phyloP scores from a whole-genome alignment of 78 protist species.

The Pigoraptor vietnamica region DNA sequence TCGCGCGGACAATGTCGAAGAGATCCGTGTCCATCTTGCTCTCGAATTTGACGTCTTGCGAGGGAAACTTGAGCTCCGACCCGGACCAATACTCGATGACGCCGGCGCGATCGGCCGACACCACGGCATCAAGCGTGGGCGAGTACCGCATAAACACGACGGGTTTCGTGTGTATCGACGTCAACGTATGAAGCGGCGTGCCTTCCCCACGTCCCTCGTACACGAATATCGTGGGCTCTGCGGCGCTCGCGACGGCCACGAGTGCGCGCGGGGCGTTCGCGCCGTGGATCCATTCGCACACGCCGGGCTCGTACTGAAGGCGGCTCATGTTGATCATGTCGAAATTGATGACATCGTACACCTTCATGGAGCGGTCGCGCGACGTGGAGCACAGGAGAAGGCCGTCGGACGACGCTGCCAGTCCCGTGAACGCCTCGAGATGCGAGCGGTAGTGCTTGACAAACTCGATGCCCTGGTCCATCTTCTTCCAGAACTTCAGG shows the following conservation, averaged over 20 bases:
- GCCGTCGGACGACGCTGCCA: slow-evolving; percentile 62
- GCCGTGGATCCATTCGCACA: slow-evolving; percentile 44
- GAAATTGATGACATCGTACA: slow-evolving; percentile 76
- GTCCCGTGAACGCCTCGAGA: slow-evolving; percentile 24
- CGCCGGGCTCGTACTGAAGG: slow-evolving; percentile 49
- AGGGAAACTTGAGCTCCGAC: background rate
- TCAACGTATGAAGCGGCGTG: background rate
- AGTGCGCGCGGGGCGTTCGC: background rate
- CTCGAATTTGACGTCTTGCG: slow-evolving; percentile 15
- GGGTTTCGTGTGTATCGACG: slow-evolving; percentile 28
- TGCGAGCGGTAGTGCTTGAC: slow-evolving; percentile 89
- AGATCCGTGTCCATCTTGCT: slow-evolving; percentile 88
- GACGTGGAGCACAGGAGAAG: slow-evolving; percentile 44
- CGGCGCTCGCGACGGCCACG: background rate
- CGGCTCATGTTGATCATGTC: slow-evolving; percentile 77
- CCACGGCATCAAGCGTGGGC: slow-evolving; percentile 3
- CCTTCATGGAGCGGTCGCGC: slow-evolving; percentile 65
- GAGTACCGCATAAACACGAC: slow-evolving; percentile 35
- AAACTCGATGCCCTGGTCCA: slow-evolving; percentile 55
- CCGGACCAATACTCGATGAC: slow-evolving; percentile 70
- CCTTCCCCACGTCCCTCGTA: background rate
- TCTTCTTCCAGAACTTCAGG: slow-evolving; percentile 93
- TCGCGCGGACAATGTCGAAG: slow-evolving; percentile 45
- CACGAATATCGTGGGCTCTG: background rate
- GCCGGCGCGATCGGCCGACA: slow-evolving; percentile 64